phyloP scores from a whole-genome alignment of 805 yeast genomes.

The Sugiyamaella americana region DNA sequence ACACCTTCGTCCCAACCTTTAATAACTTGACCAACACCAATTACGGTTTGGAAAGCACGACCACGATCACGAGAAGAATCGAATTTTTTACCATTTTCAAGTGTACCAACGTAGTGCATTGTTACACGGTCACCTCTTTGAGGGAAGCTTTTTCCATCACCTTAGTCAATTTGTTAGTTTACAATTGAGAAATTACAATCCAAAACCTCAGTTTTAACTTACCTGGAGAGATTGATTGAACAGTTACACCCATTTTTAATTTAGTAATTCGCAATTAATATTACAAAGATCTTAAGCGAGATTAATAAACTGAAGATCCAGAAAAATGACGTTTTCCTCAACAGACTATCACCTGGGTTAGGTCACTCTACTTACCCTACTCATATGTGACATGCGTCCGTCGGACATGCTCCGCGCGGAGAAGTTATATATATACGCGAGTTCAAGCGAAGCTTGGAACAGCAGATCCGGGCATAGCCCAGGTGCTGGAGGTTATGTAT shows the following conservation, averaged over 20 bases:
- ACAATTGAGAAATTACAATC: not conserved
- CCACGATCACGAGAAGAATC: constrained; percentile 95
- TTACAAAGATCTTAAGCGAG: not conserved
- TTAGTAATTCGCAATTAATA: constrained; percentile 4
- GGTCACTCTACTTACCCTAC: too few relatives aligned
- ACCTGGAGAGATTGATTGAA: constrained; percentile 34
- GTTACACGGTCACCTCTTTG: constrained; percentile 81
- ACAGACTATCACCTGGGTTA: too few relatives aligned
- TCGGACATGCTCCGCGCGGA: too few relatives aligned
- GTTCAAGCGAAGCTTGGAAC: too few relatives aligned
- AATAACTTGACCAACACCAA: constrained; percentile 96
- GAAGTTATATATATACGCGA: too few relatives aligned
- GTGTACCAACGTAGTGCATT: constrained; percentile 92
- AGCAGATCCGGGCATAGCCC: too few relatives aligned
- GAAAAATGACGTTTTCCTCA: too few relatives aligned
- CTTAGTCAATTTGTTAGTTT: constrained; percentile 27
- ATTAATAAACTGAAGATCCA: too few relatives aligned
- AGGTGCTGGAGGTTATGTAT: too few relatives aligned
- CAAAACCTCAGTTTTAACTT: constrained; percentile 15
- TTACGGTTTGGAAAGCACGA: constrained; percentile 86
- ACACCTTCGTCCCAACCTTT: constrained; percentile 96
- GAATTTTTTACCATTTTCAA: constrained; percentile 92
- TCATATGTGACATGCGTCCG: too few relatives aligned
- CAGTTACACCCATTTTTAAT: constrained; percentile 35
- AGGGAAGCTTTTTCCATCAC: constrained; percentile 88